Conservation (phyloP, 2,329 filamentous ascomycete species). For the Cephalotrichum gorgonifer region DNA sequence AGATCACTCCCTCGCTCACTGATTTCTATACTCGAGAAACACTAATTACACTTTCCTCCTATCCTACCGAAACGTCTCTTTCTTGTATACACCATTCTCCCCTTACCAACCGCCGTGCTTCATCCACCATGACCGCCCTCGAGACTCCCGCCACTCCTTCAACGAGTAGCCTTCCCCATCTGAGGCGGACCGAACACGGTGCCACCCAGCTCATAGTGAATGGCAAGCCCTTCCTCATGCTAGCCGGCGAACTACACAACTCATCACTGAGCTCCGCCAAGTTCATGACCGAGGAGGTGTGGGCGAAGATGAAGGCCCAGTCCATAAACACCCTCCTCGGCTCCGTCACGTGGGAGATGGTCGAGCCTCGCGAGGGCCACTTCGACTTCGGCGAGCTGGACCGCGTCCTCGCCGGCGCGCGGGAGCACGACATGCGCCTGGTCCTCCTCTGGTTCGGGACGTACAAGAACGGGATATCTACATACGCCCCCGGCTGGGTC, state of each 20-base stretch:
- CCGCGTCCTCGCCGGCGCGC: conserved; percentile 18
- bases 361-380: conserved; percentile 22
- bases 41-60: too few relatives aligned
- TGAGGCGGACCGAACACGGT: conserved; percentile 10
- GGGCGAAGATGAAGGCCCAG: conserved; percentile 19
- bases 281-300: conserved; percentile 20
- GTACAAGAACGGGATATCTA: conserved; percentile 27
- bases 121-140: conserved; percentile 1
- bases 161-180: conserved; percentile 1
- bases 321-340: conserved; percentile 26
- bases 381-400: conserved; percentile 25
- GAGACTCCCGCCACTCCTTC: background rate
- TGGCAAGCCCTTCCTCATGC: conserved; percentile 24
- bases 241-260: conserved; percentile 23
- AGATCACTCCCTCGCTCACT: background rate
- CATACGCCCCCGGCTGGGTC: conserved; percentile 23
- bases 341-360: conserved; percentile 24
- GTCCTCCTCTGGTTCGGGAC: conserved; percentile 27
- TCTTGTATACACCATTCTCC: background rate
- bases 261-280: conserved; percentile 21
- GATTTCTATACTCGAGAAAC: background rate
- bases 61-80: background rate
- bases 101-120: too few relatives aligned
- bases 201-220: conserved; percentile 24
- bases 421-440: conserved; percentile 20